A percentile compares a stretch with the other conserved stretches of the same genome.
Conservation (phyloP, 768 basidiomycete genomes). For the Xanthoconium purpureum region DNA sequence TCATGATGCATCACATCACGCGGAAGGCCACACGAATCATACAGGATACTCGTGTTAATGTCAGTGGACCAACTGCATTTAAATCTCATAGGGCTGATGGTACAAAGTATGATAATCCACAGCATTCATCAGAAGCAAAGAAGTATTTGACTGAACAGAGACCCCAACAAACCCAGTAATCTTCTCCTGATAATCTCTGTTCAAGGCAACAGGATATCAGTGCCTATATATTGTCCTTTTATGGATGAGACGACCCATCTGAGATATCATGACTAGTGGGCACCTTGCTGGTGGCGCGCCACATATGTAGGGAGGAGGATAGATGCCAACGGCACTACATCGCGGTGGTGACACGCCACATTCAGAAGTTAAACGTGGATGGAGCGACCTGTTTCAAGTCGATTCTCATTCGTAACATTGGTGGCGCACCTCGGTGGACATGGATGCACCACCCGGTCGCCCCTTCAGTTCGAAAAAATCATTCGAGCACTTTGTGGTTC, state of each 20-base stretch:
- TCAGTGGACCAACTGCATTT: not conserved
- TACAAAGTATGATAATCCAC: constrained; percentile 3
- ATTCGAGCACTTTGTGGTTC: constrained; percentile 8
- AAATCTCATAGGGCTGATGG: not conserved
- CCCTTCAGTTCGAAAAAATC: not conserved
- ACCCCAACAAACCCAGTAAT: not conserved
- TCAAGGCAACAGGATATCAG: not conserved
- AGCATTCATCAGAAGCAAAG: constrained; percentile 6
- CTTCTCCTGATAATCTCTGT: constrained; percentile 1
- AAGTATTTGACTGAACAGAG: constrained; percentile 3
- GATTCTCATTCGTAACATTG: constrained; percentile 17
- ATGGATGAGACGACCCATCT: not conserved
- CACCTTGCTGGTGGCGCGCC: constrained; percentile 16
- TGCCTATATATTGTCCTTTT: constrained; percentile 7
- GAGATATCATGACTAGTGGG: not conserved
- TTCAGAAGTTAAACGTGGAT: not conserved
- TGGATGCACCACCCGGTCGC: not conserved
- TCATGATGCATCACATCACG: not conserved
- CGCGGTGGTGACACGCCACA: constrained; percentile 8
- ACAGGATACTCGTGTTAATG: not conserved
- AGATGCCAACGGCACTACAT: not conserved
- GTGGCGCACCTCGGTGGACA: constrained; percentile 21
- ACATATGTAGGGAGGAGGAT: constrained; percentile 3
- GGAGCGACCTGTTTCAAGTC: constrained; percentile 5
- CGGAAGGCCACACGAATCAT: not conserved